Evolutionary conservation across 2,329 filamentous ascomycete genomes (phyloP).

Genomic region (Diaporthe citriasiana): DNA sequence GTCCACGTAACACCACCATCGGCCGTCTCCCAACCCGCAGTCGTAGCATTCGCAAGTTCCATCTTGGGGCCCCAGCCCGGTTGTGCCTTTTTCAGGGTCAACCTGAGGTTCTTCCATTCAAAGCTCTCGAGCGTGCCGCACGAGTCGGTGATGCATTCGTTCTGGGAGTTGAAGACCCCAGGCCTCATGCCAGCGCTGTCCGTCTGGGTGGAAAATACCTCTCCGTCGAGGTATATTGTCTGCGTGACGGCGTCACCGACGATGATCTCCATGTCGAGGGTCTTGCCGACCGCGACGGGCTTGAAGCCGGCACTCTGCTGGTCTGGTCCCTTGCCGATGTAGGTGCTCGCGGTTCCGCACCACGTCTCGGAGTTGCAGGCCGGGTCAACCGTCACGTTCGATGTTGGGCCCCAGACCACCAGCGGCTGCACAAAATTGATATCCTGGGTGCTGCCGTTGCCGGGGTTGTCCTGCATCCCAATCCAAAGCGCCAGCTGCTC

Average conservation of each 20-base stretch:
- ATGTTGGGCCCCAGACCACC: background rate
- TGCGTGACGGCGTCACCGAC: conserved; percentile 8
- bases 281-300: background rate
- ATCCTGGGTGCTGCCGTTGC: conserved; percentile 12
- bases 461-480: conserved; percentile 1
- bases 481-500: conserved; percentile 12
- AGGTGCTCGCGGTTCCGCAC: conserved; percentile 17
- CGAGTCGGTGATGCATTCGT: background rate
- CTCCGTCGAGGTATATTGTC: background rate
- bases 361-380: background rate
- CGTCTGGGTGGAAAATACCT: conserved; percentile 1
- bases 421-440: conserved; percentile 1
- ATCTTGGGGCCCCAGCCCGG: background rate
- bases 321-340: background rate
- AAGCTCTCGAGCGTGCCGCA: background rate
- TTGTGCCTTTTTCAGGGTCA: background rate
- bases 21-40: conserved; percentile 5
- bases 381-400: background rate
- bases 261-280: background rate
- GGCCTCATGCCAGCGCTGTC: conserved; percentile 12
- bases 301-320: conserved; percentile 15
- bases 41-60: conserved; percentile 9
- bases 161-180: conserved; percentile 7
- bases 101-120: background rate
- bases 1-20: conserved; percentile 6